These are phyloP conservation scores for Fusarium hainanense DNA, from an alignment of 2,329 filamentous ascomycete species.

Conservation along the genomic window DNA sequence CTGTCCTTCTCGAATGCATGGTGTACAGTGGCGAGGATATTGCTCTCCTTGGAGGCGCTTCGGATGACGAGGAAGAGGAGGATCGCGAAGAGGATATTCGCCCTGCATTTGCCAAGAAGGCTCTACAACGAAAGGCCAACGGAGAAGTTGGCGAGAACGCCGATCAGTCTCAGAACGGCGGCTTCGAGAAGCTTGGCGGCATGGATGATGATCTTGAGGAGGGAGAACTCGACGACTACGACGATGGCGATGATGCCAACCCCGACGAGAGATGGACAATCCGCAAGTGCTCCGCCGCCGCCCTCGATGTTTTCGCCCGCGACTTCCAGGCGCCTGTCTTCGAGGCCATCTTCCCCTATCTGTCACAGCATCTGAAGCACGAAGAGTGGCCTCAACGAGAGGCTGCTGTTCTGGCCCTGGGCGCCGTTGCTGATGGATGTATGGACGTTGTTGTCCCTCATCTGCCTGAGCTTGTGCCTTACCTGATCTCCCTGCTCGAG, in stretches of 20 bases:
- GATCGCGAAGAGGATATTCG: conserved; percentile 92
- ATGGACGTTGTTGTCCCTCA: conserved; percentile 90
- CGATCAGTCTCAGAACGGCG: conserved; percentile 63
- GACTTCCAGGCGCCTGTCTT: conserved; percentile 92
- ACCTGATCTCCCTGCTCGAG: conserved; percentile 85
- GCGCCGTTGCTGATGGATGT: conserved; percentile 94
- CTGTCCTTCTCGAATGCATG: conserved; percentile 93
- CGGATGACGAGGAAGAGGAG: conserved; percentile 90
- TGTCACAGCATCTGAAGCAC: conserved; percentile 89
- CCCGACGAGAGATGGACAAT: conserved; percentile 95
- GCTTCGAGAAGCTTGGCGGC: conserved; percentile 64
- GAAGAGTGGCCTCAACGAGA: conserved; percentile 92
- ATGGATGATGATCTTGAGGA: conserved; percentile 86
- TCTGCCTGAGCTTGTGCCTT: conserved; percentile 88
- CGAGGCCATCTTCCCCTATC: conserved; percentile 88
- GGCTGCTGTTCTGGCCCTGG: conserved; percentile 91
- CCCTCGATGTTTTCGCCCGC: conserved; percentile 91
- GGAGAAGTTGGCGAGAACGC: conserved; percentile 62
- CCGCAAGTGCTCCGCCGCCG: conserved; percentile 95
- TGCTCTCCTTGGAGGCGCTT: conserved; percentile 81
- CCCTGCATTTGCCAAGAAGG: conserved; percentile 85
- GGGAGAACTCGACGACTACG: conserved; percentile 82
- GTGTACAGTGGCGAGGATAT: conserved; percentile 96
- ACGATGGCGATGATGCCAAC: conserved; percentile 81
- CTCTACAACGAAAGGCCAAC: conserved; percentile 67